Percentiles rank a stretch among this genome's conserved stretches.
These are phyloP conservation scores for Metschnikowia gelsemii DNA, from an alignment of 805 yeast species.

Conservation along the genomic window DNA sequence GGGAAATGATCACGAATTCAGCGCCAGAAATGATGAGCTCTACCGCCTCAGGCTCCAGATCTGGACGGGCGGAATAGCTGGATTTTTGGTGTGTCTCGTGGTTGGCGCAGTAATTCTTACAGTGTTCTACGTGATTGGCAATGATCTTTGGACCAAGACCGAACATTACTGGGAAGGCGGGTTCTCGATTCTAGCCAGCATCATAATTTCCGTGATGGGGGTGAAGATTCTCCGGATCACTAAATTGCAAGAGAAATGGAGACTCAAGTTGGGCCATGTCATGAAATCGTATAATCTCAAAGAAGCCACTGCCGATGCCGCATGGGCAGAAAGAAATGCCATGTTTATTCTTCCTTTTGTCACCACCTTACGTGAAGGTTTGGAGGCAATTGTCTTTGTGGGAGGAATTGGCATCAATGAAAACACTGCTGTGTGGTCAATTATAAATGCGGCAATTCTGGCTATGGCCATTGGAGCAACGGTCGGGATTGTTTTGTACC, in stretches of 20 bases:
- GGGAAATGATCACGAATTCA: neutral
- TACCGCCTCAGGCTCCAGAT: conserved; percentile 34
- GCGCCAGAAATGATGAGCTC: conserved; percentile 16
- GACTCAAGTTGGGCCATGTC: conserved; percentile 33
- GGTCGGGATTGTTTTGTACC: conserved; percentile 68
- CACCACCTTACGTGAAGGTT: conserved; percentile 84
- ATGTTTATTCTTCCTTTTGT: conserved; percentile 77
- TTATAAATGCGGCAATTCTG: conserved; percentile 59
- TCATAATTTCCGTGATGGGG: conserved; percentile 48
- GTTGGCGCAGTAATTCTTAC: conserved; percentile 41
- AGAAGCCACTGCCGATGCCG: conserved; percentile 17
- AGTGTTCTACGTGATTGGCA: conserved; percentile 42
- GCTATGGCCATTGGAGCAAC: conserved; percentile 60
- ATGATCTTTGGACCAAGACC: conserved; percentile 44
- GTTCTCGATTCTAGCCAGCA: conserved; percentile 44
- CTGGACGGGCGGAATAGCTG: conserved; percentile 46
- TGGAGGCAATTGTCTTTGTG: conserved; percentile 87
- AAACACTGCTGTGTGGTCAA: conserved; percentile 51
- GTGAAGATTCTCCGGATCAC: conserved; percentile 43
- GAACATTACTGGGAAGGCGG: conserved; percentile 51
- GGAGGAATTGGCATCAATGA: conserved; percentile 87
- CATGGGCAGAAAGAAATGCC: conserved; percentile 57
- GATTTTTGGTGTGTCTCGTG: conserved; percentile 38
- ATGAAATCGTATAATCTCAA: conserved; percentile 27
- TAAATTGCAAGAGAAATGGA: conserved; percentile 48